Conservation (phyloP, 2,329 filamentous ascomycete species). For the Colletotrichum cuscutae region DNA sequence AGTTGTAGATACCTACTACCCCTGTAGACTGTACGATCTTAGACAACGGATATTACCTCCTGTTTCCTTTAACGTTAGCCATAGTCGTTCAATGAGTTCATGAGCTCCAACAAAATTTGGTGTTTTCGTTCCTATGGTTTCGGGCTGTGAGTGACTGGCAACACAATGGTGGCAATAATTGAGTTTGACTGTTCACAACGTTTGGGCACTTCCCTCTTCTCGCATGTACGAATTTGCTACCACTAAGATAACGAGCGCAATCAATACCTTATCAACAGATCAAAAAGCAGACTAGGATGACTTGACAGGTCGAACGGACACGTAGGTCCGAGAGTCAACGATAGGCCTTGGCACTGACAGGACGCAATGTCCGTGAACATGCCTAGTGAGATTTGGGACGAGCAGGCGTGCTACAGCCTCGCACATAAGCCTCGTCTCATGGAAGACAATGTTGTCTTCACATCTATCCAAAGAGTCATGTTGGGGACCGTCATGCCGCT, state of each 20-base stretch:
- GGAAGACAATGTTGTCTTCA: too few species aligned
- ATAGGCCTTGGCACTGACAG: background rate
- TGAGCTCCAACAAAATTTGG: conserved; percentile 13
- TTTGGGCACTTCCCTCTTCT: background rate
- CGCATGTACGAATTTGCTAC: background rate
- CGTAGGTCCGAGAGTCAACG: background rate
- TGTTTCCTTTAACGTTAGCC: conserved; percentile 32
- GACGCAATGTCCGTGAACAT: background rate
- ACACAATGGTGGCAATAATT: background rate
- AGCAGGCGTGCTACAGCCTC: too few species aligned
- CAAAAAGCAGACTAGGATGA: background rate
- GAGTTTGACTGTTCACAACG: background rate
- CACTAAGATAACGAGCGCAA: background rate
- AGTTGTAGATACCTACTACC: conserved; percentile 58
- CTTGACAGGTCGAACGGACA: background rate
- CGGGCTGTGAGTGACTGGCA: background rate
- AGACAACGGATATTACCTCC: conserved; percentile 24
- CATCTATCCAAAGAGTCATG: too few species aligned
- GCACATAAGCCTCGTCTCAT: too few species aligned
- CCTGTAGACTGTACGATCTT: conserved; percentile 36
- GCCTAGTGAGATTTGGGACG: too few species aligned
- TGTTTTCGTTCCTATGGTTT: conserved; percentile 3
- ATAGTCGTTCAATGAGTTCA: conserved; percentile 36
- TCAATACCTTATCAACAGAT: background rate
- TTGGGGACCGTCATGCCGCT: too few species aligned